Conservation (phyloP, 352 stramenopile species). For the Pythium plurisporium region DNA sequence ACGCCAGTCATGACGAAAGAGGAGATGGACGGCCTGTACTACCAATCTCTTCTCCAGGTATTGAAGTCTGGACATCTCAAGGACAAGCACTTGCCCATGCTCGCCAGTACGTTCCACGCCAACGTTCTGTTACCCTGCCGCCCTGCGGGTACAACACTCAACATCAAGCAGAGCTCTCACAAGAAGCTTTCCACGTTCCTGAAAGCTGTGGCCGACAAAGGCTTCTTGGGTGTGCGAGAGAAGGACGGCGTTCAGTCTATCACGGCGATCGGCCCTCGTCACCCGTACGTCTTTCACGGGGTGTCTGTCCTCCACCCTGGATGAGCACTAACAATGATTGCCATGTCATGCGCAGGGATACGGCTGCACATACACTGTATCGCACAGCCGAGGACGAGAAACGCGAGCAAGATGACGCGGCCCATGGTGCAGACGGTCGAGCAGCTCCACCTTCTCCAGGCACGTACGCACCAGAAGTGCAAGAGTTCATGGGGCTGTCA, state of each 20-base stretch:
- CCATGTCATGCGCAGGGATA: constrained; percentile 33
- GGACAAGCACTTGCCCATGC: constrained; percentile 75
- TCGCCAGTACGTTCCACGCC: constrained; percentile 72
- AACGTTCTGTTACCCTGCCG: constrained; percentile 61
- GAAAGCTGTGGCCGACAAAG: constrained; percentile 51
- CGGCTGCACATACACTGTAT: constrained; percentile 48
- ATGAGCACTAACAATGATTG: background rate
- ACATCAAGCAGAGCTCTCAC: constrained; percentile 76
- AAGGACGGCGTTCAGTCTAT: constrained; percentile 81
- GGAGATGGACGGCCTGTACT: constrained; percentile 74
- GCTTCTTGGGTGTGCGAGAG: constrained; percentile 50
- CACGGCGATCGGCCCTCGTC: constrained; percentile 49
- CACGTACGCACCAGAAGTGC: constrained; percentile 56
- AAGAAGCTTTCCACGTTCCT: constrained; percentile 82
- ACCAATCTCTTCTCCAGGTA: constrained; percentile 59
- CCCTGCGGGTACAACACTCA: constrained; percentile 45
- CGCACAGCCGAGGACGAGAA: constrained; percentile 50
- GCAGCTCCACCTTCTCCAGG: constrained; percentile 45
- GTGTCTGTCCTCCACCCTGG: background rate
- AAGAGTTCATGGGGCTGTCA: constrained; percentile 59
- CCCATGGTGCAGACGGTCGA: constrained; percentile 33
- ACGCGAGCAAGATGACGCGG: constrained; percentile 36
- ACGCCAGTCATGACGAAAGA: constrained; percentile 30
- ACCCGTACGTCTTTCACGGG: constrained; percentile 46
- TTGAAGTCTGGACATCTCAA: constrained; percentile 48